Base-by-base conservation (phyloP, 306 rosid species). In the Adenanthera pavonina region DNA sequence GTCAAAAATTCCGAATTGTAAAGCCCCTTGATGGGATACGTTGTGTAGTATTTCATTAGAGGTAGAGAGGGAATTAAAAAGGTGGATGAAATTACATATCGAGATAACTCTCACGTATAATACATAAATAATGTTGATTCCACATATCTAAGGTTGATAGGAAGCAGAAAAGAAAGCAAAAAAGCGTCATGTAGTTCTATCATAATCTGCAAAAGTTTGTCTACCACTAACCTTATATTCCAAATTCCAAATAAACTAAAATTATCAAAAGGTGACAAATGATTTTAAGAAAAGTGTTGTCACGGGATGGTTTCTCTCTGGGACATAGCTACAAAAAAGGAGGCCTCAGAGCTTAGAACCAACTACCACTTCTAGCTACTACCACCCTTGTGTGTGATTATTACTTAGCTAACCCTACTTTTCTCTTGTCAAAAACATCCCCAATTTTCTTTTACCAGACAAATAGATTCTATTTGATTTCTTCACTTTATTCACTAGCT, bases 141-240 rank as follows among this genome's bases (percentile, higher is more conserved):
- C 64, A 64, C 86, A 77, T 43, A 59, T 69, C 43, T 13, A 75
- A 84, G 67, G 75, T 35, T 67, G 86, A 83, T 83, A 54, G 82
- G 72, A 67, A 78, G 72, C 66, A 78, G 54, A 79, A 34, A 66
- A 70, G 72, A 61, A 62, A 79, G 62, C 20, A 74, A 38, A 2
- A 83, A 86, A 79, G 80, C 53, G 52, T 60, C 17, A 75, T 69
- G 41, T 79, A 34, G 84, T 75, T 61, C 77, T 69, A 83, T 82
- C 79, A 69, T 74, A 86, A 82, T 82, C 86, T 62, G 19, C 77
- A 61, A 82, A 86, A 86, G 86, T 47, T 69, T 80, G 86, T 86
- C 89, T 68, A 79, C 84, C 85, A 86, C 75, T 78, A 82, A 49
- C 85, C 64, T 69, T 40, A 36, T 57, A 56, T 54, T 3, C 3